Evolutionary conservation across 768 basidiomycete genomes (phyloP).

Genomic region (Mycena rosella): DNA sequence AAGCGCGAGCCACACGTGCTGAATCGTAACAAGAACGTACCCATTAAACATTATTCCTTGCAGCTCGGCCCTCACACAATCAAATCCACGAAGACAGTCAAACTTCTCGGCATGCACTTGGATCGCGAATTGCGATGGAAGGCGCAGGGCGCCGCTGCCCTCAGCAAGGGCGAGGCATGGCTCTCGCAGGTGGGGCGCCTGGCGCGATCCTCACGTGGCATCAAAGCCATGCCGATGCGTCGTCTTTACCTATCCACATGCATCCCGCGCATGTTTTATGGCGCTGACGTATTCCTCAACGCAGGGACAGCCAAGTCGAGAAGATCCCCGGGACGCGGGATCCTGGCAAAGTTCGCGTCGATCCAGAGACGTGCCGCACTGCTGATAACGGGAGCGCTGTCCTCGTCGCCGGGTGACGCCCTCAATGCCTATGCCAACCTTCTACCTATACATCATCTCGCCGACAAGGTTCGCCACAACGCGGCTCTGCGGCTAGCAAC

Average conservation of each 20-base stretch:
- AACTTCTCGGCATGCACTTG: conserved; percentile 49
- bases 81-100: conserved; percentile 31
- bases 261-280: not conserved
- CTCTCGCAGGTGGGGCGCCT: conserved; percentile 27
- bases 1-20: too few species aligned
- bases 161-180: conserved; percentile 39
- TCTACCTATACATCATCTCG: not conserved
- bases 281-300: not conserved
- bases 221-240: not conserved
- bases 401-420: not conserved
- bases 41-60: not conserved
- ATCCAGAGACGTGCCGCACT: not conserved
- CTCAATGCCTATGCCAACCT: not conserved
- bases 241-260: not conserved
- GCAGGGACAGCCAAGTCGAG: not conserved
- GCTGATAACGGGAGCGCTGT: not conserved
- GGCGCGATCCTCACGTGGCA: conserved; percentile 13
- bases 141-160: conserved; percentile 36
- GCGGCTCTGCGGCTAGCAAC: not conserved
- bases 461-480: not conserved
- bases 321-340: not conserved
- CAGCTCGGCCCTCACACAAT: conserved; percentile 27
- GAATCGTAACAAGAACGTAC: not conserved
- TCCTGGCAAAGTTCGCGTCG: not conserved
- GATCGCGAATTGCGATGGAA: conserved; percentile 46